These are phyloP conservation scores for Myrmaecium sp. DNA, from an alignment of 2,329 filamentous ascomycete species.

Conservation along the genomic window DNA sequence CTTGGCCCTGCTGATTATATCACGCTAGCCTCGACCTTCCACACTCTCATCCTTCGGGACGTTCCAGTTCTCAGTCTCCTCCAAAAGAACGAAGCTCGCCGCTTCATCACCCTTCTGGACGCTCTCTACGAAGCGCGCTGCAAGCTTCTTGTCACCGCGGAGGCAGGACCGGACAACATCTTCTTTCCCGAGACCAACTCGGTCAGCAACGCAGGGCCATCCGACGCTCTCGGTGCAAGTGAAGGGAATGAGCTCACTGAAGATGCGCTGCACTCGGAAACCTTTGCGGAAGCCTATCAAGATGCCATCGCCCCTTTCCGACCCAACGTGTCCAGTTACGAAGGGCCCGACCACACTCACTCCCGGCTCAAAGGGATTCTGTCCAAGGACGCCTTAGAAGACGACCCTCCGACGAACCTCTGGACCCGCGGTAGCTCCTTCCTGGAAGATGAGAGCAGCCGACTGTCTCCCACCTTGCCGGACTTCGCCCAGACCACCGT, in stretches of 20 bases:
- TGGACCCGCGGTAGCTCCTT: conserved; percentile 8
- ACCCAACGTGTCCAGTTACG: conserved; percentile 57
- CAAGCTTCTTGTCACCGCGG: conserved; percentile 53
- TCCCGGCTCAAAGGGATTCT: conserved; percentile 20
- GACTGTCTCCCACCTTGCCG: conserved; percentile 10
- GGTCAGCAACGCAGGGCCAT: conserved; percentile 8
- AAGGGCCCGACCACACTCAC: conserved; percentile 20
- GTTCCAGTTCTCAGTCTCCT: conserved; percentile 49
- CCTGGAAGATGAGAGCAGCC: conserved; percentile 10
- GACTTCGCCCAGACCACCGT: conserved; percentile 52
- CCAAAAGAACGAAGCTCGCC: conserved; percentile 64
- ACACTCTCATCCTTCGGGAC: conserved; percentile 57
- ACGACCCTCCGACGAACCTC: conserved; percentile 28
- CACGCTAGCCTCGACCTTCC: conserved; percentile 60
- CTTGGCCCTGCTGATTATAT: conserved; percentile 74
- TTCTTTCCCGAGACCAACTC: conserved; percentile 51
- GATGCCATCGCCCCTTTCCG: conserved; percentile 62
- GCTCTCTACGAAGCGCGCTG: conserved; percentile 70
- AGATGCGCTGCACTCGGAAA: conserved; percentile 47
- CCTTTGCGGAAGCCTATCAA: conserved; percentile 59
- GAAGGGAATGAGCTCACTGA: conserved; percentile 9
- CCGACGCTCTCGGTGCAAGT: no score
- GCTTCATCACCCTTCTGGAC: conserved; percentile 67
- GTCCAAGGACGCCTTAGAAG: conserved; percentile 29
- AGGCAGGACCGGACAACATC: conserved; percentile 50